These are phyloP conservation scores for Diddensiella transvaalensis DNA, from an alignment of 805 yeast species.

Conservation along the genomic window DNA sequence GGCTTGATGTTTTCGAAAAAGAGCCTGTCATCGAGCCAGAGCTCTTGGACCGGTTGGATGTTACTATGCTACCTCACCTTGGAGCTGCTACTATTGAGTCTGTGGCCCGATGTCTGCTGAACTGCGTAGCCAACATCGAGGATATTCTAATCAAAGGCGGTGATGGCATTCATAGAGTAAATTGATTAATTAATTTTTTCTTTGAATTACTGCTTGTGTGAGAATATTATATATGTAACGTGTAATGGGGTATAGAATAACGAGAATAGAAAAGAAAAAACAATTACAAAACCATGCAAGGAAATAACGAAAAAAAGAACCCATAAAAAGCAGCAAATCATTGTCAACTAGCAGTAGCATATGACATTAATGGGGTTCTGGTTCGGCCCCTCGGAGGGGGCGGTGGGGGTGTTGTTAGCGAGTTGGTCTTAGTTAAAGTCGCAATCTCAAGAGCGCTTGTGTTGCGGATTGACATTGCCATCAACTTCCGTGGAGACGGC, in stretches of 20 bases:
- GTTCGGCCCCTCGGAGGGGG: conserved; percentile 12
- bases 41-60: conserved; percentile 55
- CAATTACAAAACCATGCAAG: neutral
- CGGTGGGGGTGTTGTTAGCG: conserved; percentile 13
- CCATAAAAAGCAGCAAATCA: neutral
- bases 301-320: neutral
- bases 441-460: conserved; percentile 8
- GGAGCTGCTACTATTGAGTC: conserved; percentile 55
- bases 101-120: conserved; percentile 36
- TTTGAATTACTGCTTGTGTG: too few relatives aligned
- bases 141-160: conserved; percentile 15
- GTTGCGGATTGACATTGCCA: conserved; percentile 13
- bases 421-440: conserved; percentile 3
- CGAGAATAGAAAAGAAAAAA: conserved; percentile 1
- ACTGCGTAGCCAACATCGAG: conserved; percentile 54
- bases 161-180: conserved; percentile 16
- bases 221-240: too few relatives aligned
- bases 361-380: conserved; percentile 4
- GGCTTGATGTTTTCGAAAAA: conserved; percentile 65
- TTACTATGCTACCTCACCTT: conserved; percentile 64
- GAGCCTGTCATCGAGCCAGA: conserved; percentile 57
- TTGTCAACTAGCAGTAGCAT: neutral
- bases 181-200: neutral
- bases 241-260: too few relatives aligned
- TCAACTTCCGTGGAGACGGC: conserved; percentile 12